These are phyloP conservation scores for Dysphania ambrosioides DNA, from an alignment of 148 eudicot species.

Conservation along the genomic window DNA sequence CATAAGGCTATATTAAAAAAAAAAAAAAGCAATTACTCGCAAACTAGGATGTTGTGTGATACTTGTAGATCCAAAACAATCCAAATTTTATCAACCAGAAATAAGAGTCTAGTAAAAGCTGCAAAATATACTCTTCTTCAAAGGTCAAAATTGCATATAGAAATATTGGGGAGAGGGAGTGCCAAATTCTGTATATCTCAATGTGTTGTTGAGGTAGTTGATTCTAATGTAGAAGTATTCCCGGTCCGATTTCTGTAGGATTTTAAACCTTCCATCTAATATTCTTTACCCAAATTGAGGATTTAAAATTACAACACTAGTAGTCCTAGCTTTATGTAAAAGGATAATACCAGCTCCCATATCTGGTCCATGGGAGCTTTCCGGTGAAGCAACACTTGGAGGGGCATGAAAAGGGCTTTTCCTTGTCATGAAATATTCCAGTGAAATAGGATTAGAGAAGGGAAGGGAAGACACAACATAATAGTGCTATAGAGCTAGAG, in stretches of 20 bases:
- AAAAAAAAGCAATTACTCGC: no score
- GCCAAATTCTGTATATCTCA: no score
- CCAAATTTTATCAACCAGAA: background rate
- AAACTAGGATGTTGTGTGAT: background rate
- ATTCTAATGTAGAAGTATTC: no score
- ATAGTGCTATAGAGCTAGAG: background rate
- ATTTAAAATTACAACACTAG: conserved; percentile 44
- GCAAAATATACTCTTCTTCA: background rate
- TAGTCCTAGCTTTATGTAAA: conserved; percentile 54
- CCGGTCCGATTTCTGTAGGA: conserved; percentile 51
- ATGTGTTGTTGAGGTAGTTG: no score
- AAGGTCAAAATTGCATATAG: conserved; percentile 21
- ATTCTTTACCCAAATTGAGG: conserved; percentile 52
- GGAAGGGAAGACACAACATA: background rate
- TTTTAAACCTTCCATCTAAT: conserved; percentile 66
- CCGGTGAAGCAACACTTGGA: conserved; percentile 86
- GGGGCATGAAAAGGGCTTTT: conserved; percentile 96
- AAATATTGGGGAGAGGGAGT: no score
- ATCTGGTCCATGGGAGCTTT: conserved; percentile 94
- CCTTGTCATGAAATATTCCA: conserved; percentile 47
- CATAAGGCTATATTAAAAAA: no score
- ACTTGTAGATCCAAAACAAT: background rate
- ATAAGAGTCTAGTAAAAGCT: background rate
- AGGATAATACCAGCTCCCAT: conserved; percentile 64
- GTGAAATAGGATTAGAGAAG: conserved; percentile 2